Percentiles rank a stretch among this genome's conserved stretches.
phyloP scores from a whole-genome alignment of 2,329 filamentous ascomycete genomes.

The Fusarium sp. region DNA sequence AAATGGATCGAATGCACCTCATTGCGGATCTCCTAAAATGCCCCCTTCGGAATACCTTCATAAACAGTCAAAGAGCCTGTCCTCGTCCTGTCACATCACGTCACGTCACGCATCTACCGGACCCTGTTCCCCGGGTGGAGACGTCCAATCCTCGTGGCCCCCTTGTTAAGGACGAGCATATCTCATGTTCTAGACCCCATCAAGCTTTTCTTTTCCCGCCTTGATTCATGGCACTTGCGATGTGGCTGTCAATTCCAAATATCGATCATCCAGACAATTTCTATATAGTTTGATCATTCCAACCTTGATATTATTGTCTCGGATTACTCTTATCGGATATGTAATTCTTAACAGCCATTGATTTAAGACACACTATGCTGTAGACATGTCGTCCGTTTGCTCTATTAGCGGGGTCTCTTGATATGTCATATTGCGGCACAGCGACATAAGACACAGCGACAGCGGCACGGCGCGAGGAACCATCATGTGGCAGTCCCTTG shows the following conservation, averaged over 20 bases:
- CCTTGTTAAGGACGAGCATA: constrained; percentile 8
- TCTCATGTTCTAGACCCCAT: constrained; percentile 25
- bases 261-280: not conserved
- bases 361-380: not conserved
- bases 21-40: not conserved
- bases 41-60: not conserved
- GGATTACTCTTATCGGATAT: not conserved
- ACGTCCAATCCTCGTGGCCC: constrained; percentile 34
- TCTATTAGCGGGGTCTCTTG: not conserved
- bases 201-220: not conserved
- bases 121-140: constrained; percentile 29
- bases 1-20: not conserved
- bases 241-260: constrained; percentile 16
- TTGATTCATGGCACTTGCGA: not conserved
- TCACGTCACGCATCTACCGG: constrained; percentile 5
- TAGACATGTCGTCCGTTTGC: constrained; percentile 9
- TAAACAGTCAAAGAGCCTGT: not conserved
- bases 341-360: not conserved
- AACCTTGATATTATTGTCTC: too few relatives aligned
- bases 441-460: constrained; percentile 28
- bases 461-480: constrained; percentile 34
- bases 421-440: constrained; percentile 24
- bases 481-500: not conserved
- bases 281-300: not conserved
- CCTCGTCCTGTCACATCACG: constrained; percentile 2